A percentile compares a stretch with the other conserved stretches of the same genome.
These are phyloP conservation scores for Clausena lansium DNA, from an alignment of 345 rosid genomes.

Conservation along the genomic window DNA sequence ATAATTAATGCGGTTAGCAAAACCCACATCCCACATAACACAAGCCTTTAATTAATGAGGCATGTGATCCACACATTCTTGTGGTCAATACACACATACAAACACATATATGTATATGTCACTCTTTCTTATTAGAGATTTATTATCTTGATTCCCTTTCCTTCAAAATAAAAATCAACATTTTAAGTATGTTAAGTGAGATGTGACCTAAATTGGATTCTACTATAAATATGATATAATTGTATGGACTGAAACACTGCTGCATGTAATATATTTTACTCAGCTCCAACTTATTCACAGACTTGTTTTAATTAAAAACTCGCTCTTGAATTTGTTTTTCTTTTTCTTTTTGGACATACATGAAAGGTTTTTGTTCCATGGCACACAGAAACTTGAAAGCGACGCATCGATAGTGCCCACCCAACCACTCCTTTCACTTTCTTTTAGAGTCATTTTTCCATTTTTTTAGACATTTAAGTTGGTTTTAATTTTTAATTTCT, in stretches of 20 bases:
- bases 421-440: constrained; percentile 11
- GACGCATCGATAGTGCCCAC: constrained; percentile 4
- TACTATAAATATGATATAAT: no score
- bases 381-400: not conserved
- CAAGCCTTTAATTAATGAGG: no score
- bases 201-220: constrained; percentile 13
- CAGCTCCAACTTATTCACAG: not conserved
- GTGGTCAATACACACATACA: no score
- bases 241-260: not conserved
- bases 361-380: no score
- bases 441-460: not conserved
- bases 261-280: not conserved
- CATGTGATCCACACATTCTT: no score
- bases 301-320: not conserved
- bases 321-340: no score
- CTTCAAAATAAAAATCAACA: not conserved
- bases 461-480: no score
- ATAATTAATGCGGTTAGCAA: no score
- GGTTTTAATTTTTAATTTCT: not conserved
- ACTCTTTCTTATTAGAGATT: not conserved
- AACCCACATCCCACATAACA: no score
- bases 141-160: constrained; percentile 12
- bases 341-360: no score
- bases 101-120: not conserved
- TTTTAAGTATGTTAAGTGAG: constrained; percentile 12